These are phyloP conservation scores for Aspergillus sp. DNA, from an alignment of 2,329 filamentous ascomycete species.

Conservation along the genomic window DNA sequence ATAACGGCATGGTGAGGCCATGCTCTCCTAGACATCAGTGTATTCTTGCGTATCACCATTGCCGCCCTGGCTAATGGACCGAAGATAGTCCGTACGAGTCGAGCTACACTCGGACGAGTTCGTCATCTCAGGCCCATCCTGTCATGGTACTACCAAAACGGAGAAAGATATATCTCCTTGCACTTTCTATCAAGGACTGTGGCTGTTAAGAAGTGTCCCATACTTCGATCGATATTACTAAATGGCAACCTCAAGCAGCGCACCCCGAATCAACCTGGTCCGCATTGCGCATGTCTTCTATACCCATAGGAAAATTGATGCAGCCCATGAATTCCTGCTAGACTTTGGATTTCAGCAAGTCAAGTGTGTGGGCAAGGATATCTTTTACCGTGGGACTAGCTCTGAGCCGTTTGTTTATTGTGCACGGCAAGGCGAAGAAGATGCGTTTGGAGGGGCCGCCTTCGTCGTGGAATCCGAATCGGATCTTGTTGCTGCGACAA, in stretches of 20 bases:
- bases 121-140: background rate
- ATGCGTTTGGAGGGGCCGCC: slow-evolving; percentile 7
- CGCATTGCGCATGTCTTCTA: slow-evolving; percentile 18
- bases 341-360: slow-evolving; percentile 14
- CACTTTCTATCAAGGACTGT: background rate
- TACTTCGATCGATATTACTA: background rate
- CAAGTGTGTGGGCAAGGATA: slow-evolving; percentile 9
- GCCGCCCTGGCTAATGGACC: background rate
- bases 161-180: background rate
- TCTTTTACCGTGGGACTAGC: slow-evolving; percentile 16
- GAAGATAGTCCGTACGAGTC: background rate
- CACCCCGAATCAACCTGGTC: slow-evolving; percentile 5
- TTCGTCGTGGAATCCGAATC: background rate
- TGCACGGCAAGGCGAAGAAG: slow-evolving; percentile 6
- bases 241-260: background rate
- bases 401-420: slow-evolving; percentile 17
- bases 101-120: background rate
- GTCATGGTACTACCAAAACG: background rate
- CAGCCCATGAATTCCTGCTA: slow-evolving; percentile 13
- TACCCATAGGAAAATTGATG: slow-evolving; percentile 16
- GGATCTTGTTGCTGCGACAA: background rate
- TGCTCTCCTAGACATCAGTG: too few species aligned
- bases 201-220: background rate
- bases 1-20: too few species aligned
- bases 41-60: too few species aligned